Evolutionary conservation across 192 early-diverging fungal genomes (phyloP).

Genomic region (Coemansia asiatica): DNA sequence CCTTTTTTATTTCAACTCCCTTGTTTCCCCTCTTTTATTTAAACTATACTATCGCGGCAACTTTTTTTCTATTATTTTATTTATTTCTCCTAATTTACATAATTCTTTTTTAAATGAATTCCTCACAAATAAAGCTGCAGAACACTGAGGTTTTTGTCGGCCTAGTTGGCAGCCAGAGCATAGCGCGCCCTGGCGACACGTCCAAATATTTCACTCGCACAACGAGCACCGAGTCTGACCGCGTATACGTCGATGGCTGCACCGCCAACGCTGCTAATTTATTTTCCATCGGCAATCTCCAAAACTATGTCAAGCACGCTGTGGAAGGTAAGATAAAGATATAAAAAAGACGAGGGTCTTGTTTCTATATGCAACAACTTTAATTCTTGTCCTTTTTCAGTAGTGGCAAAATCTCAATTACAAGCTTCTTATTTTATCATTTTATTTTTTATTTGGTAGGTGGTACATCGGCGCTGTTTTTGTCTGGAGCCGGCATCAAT

Average conservation of each 20-base stretch:
- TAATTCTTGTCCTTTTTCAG: too few species aligned
- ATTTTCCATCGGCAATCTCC: constrained; percentile 22
- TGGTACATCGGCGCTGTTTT: constrained; percentile 49
- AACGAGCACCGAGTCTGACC: constrained; percentile 9
- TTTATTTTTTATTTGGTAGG: constrained; percentile 13
- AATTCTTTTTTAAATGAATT: constrained; percentile 15
- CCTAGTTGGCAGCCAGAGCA: constrained; percentile 34
- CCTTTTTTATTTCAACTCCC: too few species aligned
- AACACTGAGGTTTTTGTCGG: constrained; percentile 47
- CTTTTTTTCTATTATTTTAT: not conserved
- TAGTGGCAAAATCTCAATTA: too few species aligned
- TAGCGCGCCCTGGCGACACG: constrained; percentile 47
- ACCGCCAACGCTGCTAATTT: constrained; percentile 25
- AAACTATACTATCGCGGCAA: too few species aligned
- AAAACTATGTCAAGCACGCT: constrained; percentile 42
- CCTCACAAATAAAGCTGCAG: constrained; percentile 37
- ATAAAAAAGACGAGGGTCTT: not conserved
- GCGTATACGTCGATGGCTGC: constrained; percentile 51
- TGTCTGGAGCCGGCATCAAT: constrained; percentile 43
- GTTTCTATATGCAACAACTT: too few species aligned
- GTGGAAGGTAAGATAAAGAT: constrained; percentile 28
- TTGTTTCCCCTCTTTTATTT: constrained; percentile 9
- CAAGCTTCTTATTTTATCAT: not conserved
- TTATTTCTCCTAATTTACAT: constrained; percentile 4
- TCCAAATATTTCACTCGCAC: constrained; percentile 47